Conservation (phyloP, 1,139 yeast species). For the Pichia sp. region DNA sequence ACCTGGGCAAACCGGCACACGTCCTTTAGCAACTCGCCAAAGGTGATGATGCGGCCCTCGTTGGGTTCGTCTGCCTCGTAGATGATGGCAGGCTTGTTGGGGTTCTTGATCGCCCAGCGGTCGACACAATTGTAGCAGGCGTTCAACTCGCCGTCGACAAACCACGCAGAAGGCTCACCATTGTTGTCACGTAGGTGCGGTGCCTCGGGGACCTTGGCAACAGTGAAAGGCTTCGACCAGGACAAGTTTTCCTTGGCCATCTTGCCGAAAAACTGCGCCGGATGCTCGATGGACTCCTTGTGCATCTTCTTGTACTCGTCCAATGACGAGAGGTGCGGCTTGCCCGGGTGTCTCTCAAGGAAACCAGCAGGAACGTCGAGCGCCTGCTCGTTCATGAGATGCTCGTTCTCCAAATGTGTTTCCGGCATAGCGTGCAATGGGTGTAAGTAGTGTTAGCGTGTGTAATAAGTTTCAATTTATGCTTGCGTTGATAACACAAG, state of each 20-base stretch:
- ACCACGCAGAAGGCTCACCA: conserved; percentile 76
- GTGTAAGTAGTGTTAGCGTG: no score
- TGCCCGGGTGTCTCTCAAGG: conserved; percentile 45
- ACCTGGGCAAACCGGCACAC: conserved; percentile 71
- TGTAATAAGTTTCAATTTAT: no score
- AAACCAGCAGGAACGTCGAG: conserved; percentile 56
- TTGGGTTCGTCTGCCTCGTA: conserved; percentile 78
- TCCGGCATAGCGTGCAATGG: conserved; percentile 25
- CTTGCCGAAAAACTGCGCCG: conserved; percentile 60
- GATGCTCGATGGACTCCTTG: conserved; percentile 64
- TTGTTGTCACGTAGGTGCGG: conserved; percentile 49
- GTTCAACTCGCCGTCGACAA: conserved; percentile 69
- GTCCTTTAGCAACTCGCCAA: conserved; percentile 66
- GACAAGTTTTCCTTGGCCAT: conserved; percentile 53
- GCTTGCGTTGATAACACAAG: no score
- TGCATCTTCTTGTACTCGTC: conserved; percentile 59
- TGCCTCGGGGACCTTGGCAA: conserved; percentile 51
- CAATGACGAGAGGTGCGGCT: conserved; percentile 47
- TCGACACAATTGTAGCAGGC: conserved; percentile 78
- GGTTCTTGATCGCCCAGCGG: conserved; percentile 70
- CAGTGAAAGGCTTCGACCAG: conserved; percentile 64
- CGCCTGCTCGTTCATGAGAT: conserved; percentile 31
- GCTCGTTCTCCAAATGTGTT: conserved; percentile 32
- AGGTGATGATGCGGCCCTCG: conserved; percentile 59
- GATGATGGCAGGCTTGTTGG: conserved; percentile 70